phyloP scores from a whole-genome alignment of 768 basidiomycete genomes.

The Russula foetens region DNA sequence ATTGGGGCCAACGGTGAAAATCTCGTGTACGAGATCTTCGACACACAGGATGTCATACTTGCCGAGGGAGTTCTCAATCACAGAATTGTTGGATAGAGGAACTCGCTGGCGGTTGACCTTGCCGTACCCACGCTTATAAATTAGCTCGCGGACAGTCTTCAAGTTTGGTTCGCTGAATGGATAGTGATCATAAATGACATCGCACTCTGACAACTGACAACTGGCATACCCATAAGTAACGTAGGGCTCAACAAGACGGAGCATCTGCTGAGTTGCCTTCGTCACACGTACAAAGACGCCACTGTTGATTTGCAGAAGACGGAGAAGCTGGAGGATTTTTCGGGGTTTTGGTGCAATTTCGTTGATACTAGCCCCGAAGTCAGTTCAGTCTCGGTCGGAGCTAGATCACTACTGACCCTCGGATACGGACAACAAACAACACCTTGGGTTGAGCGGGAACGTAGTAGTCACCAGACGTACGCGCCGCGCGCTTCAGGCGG shows the following conservation, averaged over 20 bases:
- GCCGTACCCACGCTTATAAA: constrained; percentile 99
- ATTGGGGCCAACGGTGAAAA: constrained; percentile 90
- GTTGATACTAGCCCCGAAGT: constrained; percentile 72
- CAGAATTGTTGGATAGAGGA: constrained; percentile 85
- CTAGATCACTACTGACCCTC: constrained; percentile 57
- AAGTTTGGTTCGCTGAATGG: constrained; percentile 80
- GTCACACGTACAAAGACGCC: constrained; percentile 98
- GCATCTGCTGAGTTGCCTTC: constrained; percentile 95
- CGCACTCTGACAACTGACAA: neutral
- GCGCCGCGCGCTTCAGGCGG: constrained; percentile 87
- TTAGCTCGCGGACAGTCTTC: constrained; percentile 91
- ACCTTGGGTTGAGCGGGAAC: constrained; percentile 96
- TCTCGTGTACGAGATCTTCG: constrained; percentile 97
- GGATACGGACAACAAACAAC: constrained; percentile 95
- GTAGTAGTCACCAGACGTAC: constrained; percentile 91
- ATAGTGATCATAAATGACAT: neutral
- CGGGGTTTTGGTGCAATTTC: constrained; percentile 99
- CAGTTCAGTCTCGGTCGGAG: constrained; percentile 11
- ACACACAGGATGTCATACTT: constrained; percentile 94
- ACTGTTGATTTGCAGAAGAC: constrained; percentile 99
- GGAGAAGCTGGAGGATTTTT: constrained; percentile 97
- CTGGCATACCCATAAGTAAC: constrained; percentile 83
- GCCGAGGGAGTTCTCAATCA: constrained; percentile 87
- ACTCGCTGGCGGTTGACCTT: constrained; percentile 98
- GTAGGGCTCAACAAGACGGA: constrained; percentile 95